Base-by-base conservation (phyloP, 129 eudicot genomes). In the Oenanthe sinensis region DNA sequence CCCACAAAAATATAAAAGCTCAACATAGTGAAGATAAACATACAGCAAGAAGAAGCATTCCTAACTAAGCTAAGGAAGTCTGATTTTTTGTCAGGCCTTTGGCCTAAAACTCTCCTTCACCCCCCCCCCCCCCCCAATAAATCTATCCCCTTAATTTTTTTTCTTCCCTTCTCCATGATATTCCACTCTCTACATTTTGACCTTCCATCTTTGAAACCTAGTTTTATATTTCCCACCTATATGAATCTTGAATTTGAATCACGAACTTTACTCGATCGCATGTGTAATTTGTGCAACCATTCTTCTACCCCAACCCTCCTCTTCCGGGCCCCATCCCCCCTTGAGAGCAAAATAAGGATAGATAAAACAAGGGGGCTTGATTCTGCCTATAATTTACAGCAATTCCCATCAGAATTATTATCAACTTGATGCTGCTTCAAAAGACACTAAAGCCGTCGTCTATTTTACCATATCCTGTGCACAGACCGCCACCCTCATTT, bases 401-500 rank as follows among this genome's bases (percentile, higher is more conserved):
- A 60, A 37, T 67, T 24, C 52, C 79, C 75, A 22, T 15, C 39
- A 80, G 70, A 62, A 63, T 75, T 71, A 52, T 42, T 75, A 6
- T 55, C 26, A 52, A 20, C 22, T 45, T 22, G 4, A 70, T 70
- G 75, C 78, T 4, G 30, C 77, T 40, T 75, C 75, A 67, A 36
- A 80, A 30, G 45, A 19, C 81, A 65, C 85, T 78, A 87, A 84
- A 89, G 85, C 97, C 96, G 86, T 4, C 97, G 87, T 84, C 90
- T 75, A 88, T 81, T 74, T 90, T 90, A 63, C 90, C 91, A 48
- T 90, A 89, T 39, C 99, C 99, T 0, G 99, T 95, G 92, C 99
- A 95, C 48, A 70, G 75, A 70, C 75, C 75, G 6, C 13, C 88
- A 67, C 86, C 91, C 9, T 81, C 84, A 33, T 67, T 67, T 39